Evolutionary conservation across 257 asterid species (phyloP).

Genomic region (Forsythia viridissima): DNA sequence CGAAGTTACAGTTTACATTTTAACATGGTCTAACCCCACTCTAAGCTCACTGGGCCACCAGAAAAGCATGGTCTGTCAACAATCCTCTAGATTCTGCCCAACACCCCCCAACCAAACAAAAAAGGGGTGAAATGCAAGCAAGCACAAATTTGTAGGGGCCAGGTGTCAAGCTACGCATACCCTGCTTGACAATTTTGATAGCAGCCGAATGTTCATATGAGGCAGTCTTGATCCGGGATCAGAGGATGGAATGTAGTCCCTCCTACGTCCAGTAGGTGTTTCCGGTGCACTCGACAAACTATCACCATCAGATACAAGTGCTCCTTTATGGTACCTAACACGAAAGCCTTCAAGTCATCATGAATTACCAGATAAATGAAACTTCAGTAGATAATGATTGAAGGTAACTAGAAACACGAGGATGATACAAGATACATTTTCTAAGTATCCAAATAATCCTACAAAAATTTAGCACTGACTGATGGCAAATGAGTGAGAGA

Average conservation of each 20-base stretch:
- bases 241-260: constrained; percentile 77
- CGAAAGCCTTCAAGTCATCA: constrained; percentile 3
- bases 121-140: neutral
- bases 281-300: constrained; percentile 33
- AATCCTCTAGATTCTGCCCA: too few relatives aligned
- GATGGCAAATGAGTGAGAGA: too few relatives aligned
- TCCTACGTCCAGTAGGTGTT: constrained; percentile 78
- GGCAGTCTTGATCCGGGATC: constrained; percentile 86
- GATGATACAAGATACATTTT: neutral
- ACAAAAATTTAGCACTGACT: too few relatives aligned
- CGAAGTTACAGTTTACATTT: neutral
- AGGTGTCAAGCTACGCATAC: constrained; percentile 32
- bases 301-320: constrained; percentile 51
- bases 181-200: constrained; percentile 42
- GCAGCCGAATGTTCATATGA: constrained; percentile 61
- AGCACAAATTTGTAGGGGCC: neutral
- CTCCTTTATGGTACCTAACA: constrained; percentile 80
- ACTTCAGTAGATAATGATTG: neutral
- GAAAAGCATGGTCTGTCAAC: too few relatives aligned
- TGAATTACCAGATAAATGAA: constrained; percentile 5
- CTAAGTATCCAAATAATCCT: neutral
- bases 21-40: neutral
- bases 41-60: too few relatives aligned
- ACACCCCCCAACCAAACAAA: neutral
- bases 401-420: neutral